Base-by-base conservation (phyloP, 768 basidiomycete species). In the Boletellus sp. region DNA sequence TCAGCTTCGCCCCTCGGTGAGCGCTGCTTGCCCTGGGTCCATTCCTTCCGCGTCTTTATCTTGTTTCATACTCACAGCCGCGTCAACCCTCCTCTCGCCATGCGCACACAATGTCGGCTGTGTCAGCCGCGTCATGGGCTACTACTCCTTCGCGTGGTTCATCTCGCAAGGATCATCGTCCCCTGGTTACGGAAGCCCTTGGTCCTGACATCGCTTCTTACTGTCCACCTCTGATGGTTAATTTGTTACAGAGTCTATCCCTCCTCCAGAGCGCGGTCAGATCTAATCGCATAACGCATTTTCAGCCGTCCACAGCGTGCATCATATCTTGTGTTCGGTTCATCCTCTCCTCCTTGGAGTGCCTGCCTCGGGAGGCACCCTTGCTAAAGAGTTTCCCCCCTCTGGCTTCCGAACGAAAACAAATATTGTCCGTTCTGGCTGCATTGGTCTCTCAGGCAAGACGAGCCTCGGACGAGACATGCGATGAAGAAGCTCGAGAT, bases 311-410 rank as follows among this genome's bases (percentile, higher is more conserved):
- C 3, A 91, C 94, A 0, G 94, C 94, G 13, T 94, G 85, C 68
- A 87, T 98, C 52, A 94, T 99, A 57, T 93, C 92, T 12, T 91
- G 90, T 47, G 92, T 98, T 41, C 87, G 94, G 28, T 81, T 85
- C 24, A 86, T 95, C 16, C 78, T 99, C 38, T 81, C 84, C 24
- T 80, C 86, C 11, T 84, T 91, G 15, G 88, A 88, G 50, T 94
- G 91, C 48, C 76, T 96, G 20, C 81, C 84, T 35, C 85, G 90
- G 39, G 91, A 95, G 55, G 86, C 91, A 1, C 76, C 78, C 0
- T 70, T 88, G 19, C 77, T 99, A 17, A 80, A 77, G 55, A 75
- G 72, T 40, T 83, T 82, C 58, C 80, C 87, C 0, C 52, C 74
- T 4, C 76, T 99, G 33, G 81, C 81, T 4, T 77, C 83, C 48